Percentiles rank a stretch among this genome's conserved stretches.
Evolutionary conservation across 768 basidiomycete genomes (phyloP).

Genomic region (Boletus pseudopeckii): DNA sequence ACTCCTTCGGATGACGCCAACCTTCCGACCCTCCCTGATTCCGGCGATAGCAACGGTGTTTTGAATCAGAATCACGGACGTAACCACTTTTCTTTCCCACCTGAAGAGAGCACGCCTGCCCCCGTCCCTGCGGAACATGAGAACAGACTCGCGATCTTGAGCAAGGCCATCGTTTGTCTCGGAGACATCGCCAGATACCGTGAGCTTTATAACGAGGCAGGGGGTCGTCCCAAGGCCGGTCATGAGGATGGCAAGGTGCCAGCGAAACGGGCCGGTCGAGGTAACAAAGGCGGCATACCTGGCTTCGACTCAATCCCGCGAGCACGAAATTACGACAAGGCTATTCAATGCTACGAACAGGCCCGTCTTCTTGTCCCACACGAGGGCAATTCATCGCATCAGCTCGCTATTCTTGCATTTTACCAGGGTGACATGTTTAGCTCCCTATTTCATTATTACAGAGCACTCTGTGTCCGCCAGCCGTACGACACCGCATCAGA

Average conservation of each 20-base stretch:
- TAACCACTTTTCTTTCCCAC: constrained; percentile 63
- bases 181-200: constrained; percentile 94
- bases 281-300: constrained; percentile 46
- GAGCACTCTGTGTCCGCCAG: constrained; percentile 80
- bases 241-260: constrained; percentile 53
- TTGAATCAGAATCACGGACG: constrained; percentile 38
- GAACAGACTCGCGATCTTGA: constrained; percentile 68
- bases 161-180: constrained; percentile 86
- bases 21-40: constrained; percentile 21
- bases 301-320: constrained; percentile 47
- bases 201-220: constrained; percentile 80
- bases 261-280: constrained; percentile 40
- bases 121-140: constrained; percentile 40
- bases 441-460: constrained; percentile 83
- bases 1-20: constrained; percentile 37
- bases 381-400: constrained; percentile 94
- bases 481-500: constrained; percentile 87
- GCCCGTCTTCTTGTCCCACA: constrained; percentile 79
- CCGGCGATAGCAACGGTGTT: constrained; percentile 18
- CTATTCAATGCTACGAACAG: constrained; percentile 80
- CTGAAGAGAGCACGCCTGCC: constrained; percentile 46
- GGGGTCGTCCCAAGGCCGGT: constrained; percentile 61
- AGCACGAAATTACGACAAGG: constrained; percentile 67
- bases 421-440: constrained; percentile 82
- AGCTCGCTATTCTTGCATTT: constrained; percentile 87